Base-by-base conservation (phyloP, 1,284 basidiomycete genomes). In the Rhodotorula mucilaginosa region DNA sequence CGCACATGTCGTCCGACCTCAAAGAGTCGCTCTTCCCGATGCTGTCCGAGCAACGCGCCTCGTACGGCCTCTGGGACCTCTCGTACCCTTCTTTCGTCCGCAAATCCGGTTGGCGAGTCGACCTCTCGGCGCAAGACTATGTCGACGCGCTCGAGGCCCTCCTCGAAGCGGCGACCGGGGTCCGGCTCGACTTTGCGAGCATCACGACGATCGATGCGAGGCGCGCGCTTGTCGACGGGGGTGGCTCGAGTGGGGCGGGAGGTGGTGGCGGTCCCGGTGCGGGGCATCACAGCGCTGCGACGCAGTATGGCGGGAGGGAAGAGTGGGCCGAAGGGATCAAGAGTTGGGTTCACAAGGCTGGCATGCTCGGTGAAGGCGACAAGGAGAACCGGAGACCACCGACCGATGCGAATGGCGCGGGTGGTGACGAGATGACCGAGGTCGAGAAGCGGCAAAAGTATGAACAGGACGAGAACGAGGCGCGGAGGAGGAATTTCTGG, bases 1-100 rank as follows among this genome's bases (percentile, higher is more conserved):
- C 89, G 0, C 94, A 99, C 80, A 99, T 99, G 97, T 93, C 97
- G 78, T 89, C 93, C 82, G 90, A 93, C 78, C 86, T 99, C 70
- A 97, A 97, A 81, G 86, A 88, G 48, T 85, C 87, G n/a, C 85
- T 99, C 23, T 87, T 90, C 15, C 83, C 86, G 58, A 93, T 95
- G 79, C 87, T 99, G 7, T 90, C 95, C 66, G 87, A 89, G 39
- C 91, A 97, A 65, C 93, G 93, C 7, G 96, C 96, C 0, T 95
- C 98, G 80, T 97, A 98, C 79, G 96, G 93, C 12, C 87, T 99
- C n/a, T 87, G 95, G 65, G 96, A 99, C 79, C 87, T 98, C 39
- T 87, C 90, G 3, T 99, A 96, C 80, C 89, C 92, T 0, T 97
- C 94, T 5, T 99, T 99, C 80, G 88, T 90, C 76, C 89, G 95